Evolutionary conservation across 768 basidiomycete genomes (phyloP), one percentile per base, ranked within the genome.

Genomic region (Termitomyces eurrhizus): DNA sequence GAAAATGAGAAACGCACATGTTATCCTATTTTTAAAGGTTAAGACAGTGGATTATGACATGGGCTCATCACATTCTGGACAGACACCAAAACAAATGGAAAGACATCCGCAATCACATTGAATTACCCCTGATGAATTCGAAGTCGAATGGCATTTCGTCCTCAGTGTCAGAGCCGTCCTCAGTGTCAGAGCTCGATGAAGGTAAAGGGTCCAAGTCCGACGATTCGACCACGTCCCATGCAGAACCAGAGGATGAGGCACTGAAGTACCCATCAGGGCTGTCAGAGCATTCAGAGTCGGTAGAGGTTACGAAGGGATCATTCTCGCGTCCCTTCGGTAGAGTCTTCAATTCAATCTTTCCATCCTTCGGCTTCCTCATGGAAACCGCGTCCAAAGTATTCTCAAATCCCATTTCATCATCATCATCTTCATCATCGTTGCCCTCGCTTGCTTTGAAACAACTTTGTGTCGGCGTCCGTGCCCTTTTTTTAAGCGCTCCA

Each of bases 391-490:
- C 45, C 21, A 32, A 33, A 18, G 2, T 18, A 1, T 0, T 52
- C 14, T 39, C 33, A 18, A 35, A 24, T 35, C 12, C 37, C 44
- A 12, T 44, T 36, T 7, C 52, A 29, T 21, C 50, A 1, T 33
- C 46, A 48, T 46, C 48, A 12, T 39, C 46, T 41, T 46, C 48
- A 7, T 55, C 59, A 32, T 41, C 46, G 26, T 46, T 42, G 26
- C 9, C 49, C 13, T 36, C 16, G 14, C 16, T 36, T 5, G 16
- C 33, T 48, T 52, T 33, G 16, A 52, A 56, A 24, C 18, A 36
- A 37, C 52, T 58, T 41, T 61, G 64, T 41, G 42, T 61, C 16
- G 63, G 60, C 44, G 60, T 61, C 37, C 29, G 60, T 12, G 54
- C 49, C 57, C 60, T 60, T 32, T 29, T 12, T n/a, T 13, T 32